Base-by-base conservation (phyloP, 768 basidiomycete genomes). In the Plicaturopsis crispa region DNA sequence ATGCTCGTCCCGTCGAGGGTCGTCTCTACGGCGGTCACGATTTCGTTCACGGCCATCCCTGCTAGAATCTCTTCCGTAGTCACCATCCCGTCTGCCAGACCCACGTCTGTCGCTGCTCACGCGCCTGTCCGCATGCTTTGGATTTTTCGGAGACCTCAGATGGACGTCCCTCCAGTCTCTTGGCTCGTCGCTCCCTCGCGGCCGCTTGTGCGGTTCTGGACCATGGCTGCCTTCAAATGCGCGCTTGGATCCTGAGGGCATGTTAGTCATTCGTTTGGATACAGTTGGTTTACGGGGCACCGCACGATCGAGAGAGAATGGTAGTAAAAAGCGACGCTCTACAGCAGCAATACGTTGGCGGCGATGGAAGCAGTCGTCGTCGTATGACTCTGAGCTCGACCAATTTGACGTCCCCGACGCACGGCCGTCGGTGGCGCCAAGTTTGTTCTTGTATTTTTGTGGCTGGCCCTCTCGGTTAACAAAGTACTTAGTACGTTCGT, bases 191-290 rank as follows among this genome's bases (percentile, higher is more conserved):
- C 65, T 62, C 40, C 50, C 72, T 44, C 74, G 68, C 32, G 65
- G 65, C 48, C 80, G 68, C 57, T 84, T 84, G 52, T 72, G 50
- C 32, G 60, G 49, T 38, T 65, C 68, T 52, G 52, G 52, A 40
- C 46, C 61, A 54, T 67, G 64, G 44, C 48, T 53, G 44, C 72
- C 79, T 52, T 84, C 82, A 78, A 76, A 76, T 47, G 79, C 63
- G 61, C 84, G 82, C 80, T 87, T 87, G 59, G 72, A 68, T 70
- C 84, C 84, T 86, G 84, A 72, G 69, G 79, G 67, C 57, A 77
- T 62, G 75, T 88, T 84, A 86, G 84, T 78, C 82, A 86, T 74
- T 52, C 46, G 39, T 56, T 49, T 47, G 32, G 39, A 43, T 46
- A 42, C 50, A 70, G 62, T 72, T 71, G 72, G 69, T 70, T 80